Percentiles rank a stretch among this genome's conserved stretches.
These are phyloP conservation scores for Geotrichum ghanense DNA, from an alignment of 805 yeast genomes.

Conservation along the genomic window DNA sequence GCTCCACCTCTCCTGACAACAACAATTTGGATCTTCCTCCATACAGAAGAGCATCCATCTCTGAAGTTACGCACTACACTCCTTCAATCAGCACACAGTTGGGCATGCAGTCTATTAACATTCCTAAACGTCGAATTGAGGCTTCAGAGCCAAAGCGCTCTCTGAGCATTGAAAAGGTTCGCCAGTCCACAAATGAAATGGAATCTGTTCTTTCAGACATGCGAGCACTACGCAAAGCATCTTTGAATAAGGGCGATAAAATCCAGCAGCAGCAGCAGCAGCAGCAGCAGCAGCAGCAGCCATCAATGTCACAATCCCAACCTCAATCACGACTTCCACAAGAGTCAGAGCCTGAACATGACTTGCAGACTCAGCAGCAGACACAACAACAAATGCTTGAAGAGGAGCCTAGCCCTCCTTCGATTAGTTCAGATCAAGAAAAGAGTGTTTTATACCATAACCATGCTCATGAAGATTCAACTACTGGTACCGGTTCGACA, in stretches of 20 bases:
- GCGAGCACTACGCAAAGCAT: slow-evolving; percentile 10
- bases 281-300: too few species aligned
- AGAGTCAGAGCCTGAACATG: too few species aligned
- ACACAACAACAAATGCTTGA: background rate
- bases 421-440: slow-evolving; percentile 1
- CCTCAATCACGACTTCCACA: too few species aligned
- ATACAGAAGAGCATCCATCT: background rate
- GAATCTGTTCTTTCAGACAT: slow-evolving; percentile 11
- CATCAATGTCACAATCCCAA: too few species aligned
- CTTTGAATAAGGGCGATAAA: slow-evolving; percentile 3
- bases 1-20: background rate
- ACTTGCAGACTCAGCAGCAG: too few species aligned
- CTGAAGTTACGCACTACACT: background rate
- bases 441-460: background rate
- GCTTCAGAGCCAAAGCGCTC: slow-evolving; percentile 5
- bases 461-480: background rate
- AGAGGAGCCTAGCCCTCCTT: background rate
- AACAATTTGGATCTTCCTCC: slow-evolving; percentile 9
- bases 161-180: slow-evolving; percentile 8
- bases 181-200: slow-evolving; percentile 12
- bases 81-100: background rate
- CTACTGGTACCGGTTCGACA: background rate
- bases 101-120: background rate
- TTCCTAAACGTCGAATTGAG: background rate
- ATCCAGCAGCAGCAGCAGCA: too few species aligned